phyloP scores from a whole-genome alignment of 139 green algal species.

The Zygnema cylindricum region DNA sequence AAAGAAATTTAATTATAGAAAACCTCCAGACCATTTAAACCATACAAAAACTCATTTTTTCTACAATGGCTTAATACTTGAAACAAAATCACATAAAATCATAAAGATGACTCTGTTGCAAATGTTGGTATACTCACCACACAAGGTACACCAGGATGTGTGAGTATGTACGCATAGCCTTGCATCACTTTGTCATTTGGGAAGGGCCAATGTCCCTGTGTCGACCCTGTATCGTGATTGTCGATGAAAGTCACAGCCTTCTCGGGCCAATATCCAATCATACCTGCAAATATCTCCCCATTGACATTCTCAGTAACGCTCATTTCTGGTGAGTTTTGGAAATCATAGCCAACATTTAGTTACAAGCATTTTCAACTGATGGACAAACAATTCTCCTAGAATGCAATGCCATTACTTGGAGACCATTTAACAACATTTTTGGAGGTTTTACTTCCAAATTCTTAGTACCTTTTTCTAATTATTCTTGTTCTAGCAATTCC shows the following conservation, averaged over 20 bases:
- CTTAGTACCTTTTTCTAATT: neutral
- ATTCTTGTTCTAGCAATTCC: too few relatives aligned
- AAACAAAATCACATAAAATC: too few relatives aligned
- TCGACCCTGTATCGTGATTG: constrained; percentile 89
- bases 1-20: too few relatives aligned
- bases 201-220: constrained; percentile 71
- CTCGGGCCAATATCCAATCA: constrained; percentile 87
- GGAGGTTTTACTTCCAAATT: neutral
- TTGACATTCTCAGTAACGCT: neutral
- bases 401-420: neutral
- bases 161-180: constrained; percentile 75
- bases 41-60: too few relatives aligned
- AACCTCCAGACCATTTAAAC: too few relatives aligned
- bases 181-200: constrained; percentile 65
- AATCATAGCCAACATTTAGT: too few relatives aligned
- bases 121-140: constrained; percentile 65
- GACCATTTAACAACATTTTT: neutral
- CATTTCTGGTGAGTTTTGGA: too few relatives aligned
- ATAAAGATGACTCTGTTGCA: too few relatives aligned
- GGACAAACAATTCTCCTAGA: neutral
- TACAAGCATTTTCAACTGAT: too few relatives aligned
- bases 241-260: constrained; percentile 96
- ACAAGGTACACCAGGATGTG: constrained; percentile 69
- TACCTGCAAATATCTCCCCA: constrained; percentile 42
- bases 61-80: too few relatives aligned